Evolutionary conservation across 179 eudicot genomes (phyloP), one percentile per base, ranked within the genome.

Genomic region (Vitellaria paradoxa): DNA sequence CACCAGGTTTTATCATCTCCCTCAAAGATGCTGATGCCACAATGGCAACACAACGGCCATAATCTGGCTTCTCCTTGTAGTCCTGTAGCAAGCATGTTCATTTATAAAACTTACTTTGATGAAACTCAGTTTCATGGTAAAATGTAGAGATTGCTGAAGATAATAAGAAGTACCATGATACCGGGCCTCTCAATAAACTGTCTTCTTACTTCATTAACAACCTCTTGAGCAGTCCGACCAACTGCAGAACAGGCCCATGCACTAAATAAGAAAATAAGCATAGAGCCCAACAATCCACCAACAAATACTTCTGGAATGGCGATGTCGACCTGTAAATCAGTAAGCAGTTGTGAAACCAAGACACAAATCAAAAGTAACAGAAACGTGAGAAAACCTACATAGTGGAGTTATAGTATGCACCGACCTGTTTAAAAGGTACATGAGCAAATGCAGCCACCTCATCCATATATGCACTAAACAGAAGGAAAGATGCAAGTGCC

Each of bases 1-100:
- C 97, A 81, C 99, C 99, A 77, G 99, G 99, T 80, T 96, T 96
- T 80, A 96, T 96, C 99, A 96, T 96, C 89, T 93, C 99, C 85
- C 88, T 92, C 82, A 94, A 82, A 68, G 99, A 93, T 68, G 99
- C 98, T 73, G 99, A 88, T 37, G 99, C 98, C 65, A 94, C 99
- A 76, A 96, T 96, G 69, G 98, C 97, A 65, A 96, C 99, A 82
- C 99, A 96, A 67, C 99, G 96, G 71, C 91, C 89, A 82, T 96
- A 96, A 85, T 96, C 99, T 57, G 98, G 99, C 84, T 89, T 96
- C 81, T 96, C 98, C 86, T 86, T 94, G 83, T 93, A 96, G 75
- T 91, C 97, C 99, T 96, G 90, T 66, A 78, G 55, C 59, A 8
- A 69, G 55, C 50, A 49, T 61, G 53, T 7, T 18, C 71, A n/a